Conservation (phyloP, 371 early-diverging fungal genomes). For the Entomophthora muscae region DNA sequence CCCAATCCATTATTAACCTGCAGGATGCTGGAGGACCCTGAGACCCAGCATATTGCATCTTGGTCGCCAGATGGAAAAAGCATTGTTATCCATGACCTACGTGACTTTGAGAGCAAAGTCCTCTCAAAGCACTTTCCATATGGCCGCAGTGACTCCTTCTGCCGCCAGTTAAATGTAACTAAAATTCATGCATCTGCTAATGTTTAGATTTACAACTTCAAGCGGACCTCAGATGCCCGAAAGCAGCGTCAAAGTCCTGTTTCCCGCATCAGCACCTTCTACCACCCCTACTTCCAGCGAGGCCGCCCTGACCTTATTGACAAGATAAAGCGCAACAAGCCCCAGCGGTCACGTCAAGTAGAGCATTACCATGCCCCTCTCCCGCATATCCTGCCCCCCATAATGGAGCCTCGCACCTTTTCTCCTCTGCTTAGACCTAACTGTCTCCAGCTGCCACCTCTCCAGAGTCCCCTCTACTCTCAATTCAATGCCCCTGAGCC, state of each 20-base stretch:
- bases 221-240: slow-evolving; percentile 2
- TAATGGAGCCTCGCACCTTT: neutral
- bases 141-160: neutral
- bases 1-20: neutral
- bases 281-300: slow-evolving; percentile 1
- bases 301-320: neutral
- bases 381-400: neutral
- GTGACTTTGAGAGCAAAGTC: neutral
- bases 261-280: neutral
- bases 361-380: neutral
- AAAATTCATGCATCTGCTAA: neutral
- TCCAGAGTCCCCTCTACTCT: neutral
- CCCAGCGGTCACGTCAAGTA: neutral
- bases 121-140: neutral
- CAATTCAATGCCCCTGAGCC: neutral
- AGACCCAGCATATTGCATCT: neutral
- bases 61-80: neutral
- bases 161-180: neutral
- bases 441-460: neutral
- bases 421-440: neutral
- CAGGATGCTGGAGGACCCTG: neutral
- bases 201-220: slow-evolving; percentile 4
- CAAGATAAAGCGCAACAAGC: neutral
- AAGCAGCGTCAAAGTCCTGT: neutral
- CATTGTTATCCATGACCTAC: neutral